Base-by-base conservation (phyloP, 1,284 basidiomycete genomes). In the Cutaneotrichosporon daszewskae region DNA sequence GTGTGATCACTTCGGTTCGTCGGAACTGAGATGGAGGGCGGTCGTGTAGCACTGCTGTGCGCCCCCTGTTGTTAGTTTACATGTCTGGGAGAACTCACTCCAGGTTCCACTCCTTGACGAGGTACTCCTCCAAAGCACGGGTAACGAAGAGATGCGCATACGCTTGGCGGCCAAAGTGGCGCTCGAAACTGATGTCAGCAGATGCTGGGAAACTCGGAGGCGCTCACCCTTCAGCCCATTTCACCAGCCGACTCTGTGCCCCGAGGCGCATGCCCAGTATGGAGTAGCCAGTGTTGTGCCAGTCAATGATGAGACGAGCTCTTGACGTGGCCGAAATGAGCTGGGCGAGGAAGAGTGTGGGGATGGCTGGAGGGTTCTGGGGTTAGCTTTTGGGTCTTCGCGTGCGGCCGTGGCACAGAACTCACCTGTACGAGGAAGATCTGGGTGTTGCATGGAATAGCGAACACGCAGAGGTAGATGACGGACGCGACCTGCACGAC, bases 261-360 rank as follows among this genome's bases (percentile, higher is more conserved):
- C 89, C 87, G 8, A 94, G 71, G 52, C 83, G 83, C 48, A 98
- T 72, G 0, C 85, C 86, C 25, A 99, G 78, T 39, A 98, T 91
- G 45, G 84, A 96, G 65, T 90, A 94, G 7, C 91, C 92, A 9
- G 94, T 79, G 66, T 99, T 99, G 68, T 99, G 95, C 95, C 95
- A 99, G 72, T 99, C 95, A 50, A 98, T 94, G 45, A 98, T 85
- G 48, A 98, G 76, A 58, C 86, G 87, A 51, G 83, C 84, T 2
- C 84, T 81, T 14, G 81, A 77, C 5, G 88, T 60, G 37, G 72
- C 68, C 18, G 79, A 78, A 0, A 85, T 81, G 29, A 90, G 66
- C 74, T 87, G 85, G 2, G 89, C 87, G 9, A 98, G 73, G 2
- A 83, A 80, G 12, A 99, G 79, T 0, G 94, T 94, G 0, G 95